A percentile compares a stretch with the other conserved stretches of the same genome.
Conservation (phyloP, 805 yeast species). For the Nakazawaea sp. region DNA sequence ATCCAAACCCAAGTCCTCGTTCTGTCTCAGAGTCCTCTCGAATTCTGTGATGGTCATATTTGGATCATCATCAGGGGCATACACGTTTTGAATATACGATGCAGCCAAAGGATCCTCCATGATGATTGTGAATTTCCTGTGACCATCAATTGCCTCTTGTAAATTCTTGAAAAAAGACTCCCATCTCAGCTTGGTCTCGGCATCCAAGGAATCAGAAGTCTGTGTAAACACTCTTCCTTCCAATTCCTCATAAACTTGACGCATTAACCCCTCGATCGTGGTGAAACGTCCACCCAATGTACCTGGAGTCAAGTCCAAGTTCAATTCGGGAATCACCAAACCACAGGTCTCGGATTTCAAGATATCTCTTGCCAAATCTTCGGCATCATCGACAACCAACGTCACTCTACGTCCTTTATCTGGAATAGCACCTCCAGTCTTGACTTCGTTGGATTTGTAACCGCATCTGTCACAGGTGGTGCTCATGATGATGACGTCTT, state of each 20-base stretch:
- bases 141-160: slow-evolving; percentile 76
- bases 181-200: slow-evolving; percentile 77
- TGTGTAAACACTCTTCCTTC: slow-evolving; percentile 77
- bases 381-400: slow-evolving; percentile 76
- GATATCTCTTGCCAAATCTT: slow-evolving; percentile 90
- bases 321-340: slow-evolving; percentile 76
- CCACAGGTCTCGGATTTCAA: slow-evolving; percentile 93
- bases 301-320: slow-evolving; percentile 88
- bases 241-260: slow-evolving; percentile 86
- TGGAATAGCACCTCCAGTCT: slow-evolving; percentile 97
- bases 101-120: slow-evolving; percentile 96
- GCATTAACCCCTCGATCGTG: slow-evolving; percentile 87
- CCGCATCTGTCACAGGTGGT: slow-evolving; percentile 92
- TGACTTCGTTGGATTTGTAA: slow-evolving; percentile 93
- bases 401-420: slow-evolving; percentile 71
- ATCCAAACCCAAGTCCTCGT: slow-evolving; percentile 83
- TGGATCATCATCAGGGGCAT: slow-evolving; percentile 98
- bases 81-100: slow-evolving; percentile 94
- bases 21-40: slow-evolving; percentile 83
- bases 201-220: slow-evolving; percentile 89
- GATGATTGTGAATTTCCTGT: slow-evolving; percentile 70
- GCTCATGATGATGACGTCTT: slow-evolving; percentile 94
- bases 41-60: slow-evolving; percentile 88
- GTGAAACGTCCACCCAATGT: slow-evolving; percentile 98
- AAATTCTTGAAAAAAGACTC: slow-evolving; percentile 63